A percentile compares a stretch with the other conserved stretches of the same genome.
phyloP scores from a whole-genome alignment of 1,284 basidiomycete species.

The Moniliella sp. region DNA sequence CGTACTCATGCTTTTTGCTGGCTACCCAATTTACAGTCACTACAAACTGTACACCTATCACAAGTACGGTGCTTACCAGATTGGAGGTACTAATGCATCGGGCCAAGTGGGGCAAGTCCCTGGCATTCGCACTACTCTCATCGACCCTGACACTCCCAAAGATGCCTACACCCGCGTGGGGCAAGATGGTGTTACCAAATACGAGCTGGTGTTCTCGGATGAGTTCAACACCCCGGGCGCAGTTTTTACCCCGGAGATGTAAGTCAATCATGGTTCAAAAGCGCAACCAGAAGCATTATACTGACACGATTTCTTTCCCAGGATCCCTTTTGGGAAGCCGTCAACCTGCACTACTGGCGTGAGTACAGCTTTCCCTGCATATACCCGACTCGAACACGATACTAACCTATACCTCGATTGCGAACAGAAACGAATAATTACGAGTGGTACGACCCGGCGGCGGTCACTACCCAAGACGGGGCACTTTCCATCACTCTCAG shows the following conservation, averaged over 20 bases:
- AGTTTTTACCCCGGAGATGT: constrained; percentile 29
- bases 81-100: constrained; percentile 43
- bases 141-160: constrained; percentile 21
- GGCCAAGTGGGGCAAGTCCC: constrained; percentile 17
- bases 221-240: constrained; percentile 22
- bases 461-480: constrained; percentile 17
- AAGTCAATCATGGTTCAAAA: too few species aligned
- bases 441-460: constrained; percentile 25
- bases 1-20: constrained; percentile 25
- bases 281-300: constrained; percentile 12
- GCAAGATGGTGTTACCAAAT: constrained; percentile 6
- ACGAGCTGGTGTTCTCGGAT: constrained; percentile 24
- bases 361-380: too few species aligned
- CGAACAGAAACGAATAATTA: constrained; percentile 11
- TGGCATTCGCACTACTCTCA: constrained; percentile 6
- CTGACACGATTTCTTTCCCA: too few species aligned
- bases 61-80: constrained; percentile 36
- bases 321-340: constrained; percentile 29
- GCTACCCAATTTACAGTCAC: constrained; percentile 21
- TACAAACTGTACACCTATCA: constrained; percentile 5
- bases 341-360: constrained; percentile 48
- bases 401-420: too few species aligned
- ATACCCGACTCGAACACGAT: not conserved
- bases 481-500: constrained; percentile 14
- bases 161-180: constrained; percentile 5